These are phyloP conservation scores for Nelumbo lutea DNA, from an alignment of 164 flowering plant species.

Conservation along the genomic window DNA sequence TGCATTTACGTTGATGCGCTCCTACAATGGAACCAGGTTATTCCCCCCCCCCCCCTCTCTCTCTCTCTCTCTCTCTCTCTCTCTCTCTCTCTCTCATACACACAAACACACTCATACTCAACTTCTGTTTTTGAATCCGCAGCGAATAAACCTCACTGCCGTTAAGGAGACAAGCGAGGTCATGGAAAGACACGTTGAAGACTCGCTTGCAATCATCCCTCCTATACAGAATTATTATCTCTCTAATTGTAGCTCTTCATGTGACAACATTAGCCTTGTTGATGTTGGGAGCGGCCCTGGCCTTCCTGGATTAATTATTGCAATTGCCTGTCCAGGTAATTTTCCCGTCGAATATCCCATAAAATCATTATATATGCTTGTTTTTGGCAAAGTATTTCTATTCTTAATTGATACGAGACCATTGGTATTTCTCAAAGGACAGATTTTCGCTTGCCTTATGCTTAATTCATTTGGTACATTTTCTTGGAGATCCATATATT, in stretches of 20 bases:
- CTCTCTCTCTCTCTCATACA: background rate
- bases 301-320: conserved; percentile 82
- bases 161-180: conserved; percentile 62
- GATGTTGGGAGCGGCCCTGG: conserved; percentile 90
- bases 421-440: no score
- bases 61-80: conserved; percentile 9
- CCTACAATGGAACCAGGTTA: conserved; percentile 77
- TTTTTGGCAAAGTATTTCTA: background rate
- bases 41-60: conserved; percentile 5
- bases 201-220: conserved; percentile 72
- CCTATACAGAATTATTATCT: conserved; percentile 47
- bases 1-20: conserved; percentile 31
- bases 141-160: conserved; percentile 73
- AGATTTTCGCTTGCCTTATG: background rate
- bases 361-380: background rate
- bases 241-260: conserved; percentile 35
- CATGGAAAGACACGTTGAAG: conserved; percentile 87
- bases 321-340: conserved; percentile 81
- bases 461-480: no score
- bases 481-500: background rate
- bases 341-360: background rate
- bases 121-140: conserved; percentile 12
- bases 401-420: no score
- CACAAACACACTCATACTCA: no score
- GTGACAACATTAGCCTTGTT: conserved; percentile 46